Evolutionary conservation across 495 filamentous ascomycete species (phyloP), one percentile per base, ranked within the genome.

Genomic region (Penicillium maclennaniae): DNA sequence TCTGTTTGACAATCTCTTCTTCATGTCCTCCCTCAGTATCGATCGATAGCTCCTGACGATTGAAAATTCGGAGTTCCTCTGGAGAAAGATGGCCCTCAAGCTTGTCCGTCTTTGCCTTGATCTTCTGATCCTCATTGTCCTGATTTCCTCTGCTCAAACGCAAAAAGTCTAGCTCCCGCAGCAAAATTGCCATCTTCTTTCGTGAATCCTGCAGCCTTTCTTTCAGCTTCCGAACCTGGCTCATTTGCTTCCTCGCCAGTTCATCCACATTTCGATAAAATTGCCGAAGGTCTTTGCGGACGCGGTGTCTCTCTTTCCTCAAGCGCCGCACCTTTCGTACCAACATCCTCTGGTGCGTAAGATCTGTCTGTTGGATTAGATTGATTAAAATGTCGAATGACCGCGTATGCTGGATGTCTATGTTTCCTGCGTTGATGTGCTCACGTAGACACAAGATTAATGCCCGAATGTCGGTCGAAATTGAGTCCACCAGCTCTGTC

Each of bases 391-490:
- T 39, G 31, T 69, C 49, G n/a, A 72, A 43, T 8, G 63, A 51
- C 1, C 16, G 16, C 0, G 64, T 65, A 26, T 68, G 54, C 0
- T 40, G 12, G 4, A 50, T 7, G 28, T 28, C 28, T 0, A 74
- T 55, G 3, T 12, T 55, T 1, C 66, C 66, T 12, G 28, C 36
- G 2, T 44, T 42, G 20, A 61, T 10, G 31, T 67, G 54, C 2
- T 55, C 31, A 9, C 53, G 48, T 38, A 74, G 65, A 14, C 25
- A 45, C 36, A 58, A 56, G 38, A 74, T 59, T 1, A 56, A 56
- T 3, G 56, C 51, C 16, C 44, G n/a, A 38, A 74, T 65, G 28
- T 75, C 68, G 19, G 58, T 19, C 7, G 69, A 58, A 55, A 72
- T 63, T 14, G 66, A 64, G 10, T 48, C 10, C 23, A 75, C 43